Evolutionary conservation across 257 asterid species (phyloP), one percentile per base, ranked within the genome.

Genomic region (Buddleja alternifolia): DNA sequence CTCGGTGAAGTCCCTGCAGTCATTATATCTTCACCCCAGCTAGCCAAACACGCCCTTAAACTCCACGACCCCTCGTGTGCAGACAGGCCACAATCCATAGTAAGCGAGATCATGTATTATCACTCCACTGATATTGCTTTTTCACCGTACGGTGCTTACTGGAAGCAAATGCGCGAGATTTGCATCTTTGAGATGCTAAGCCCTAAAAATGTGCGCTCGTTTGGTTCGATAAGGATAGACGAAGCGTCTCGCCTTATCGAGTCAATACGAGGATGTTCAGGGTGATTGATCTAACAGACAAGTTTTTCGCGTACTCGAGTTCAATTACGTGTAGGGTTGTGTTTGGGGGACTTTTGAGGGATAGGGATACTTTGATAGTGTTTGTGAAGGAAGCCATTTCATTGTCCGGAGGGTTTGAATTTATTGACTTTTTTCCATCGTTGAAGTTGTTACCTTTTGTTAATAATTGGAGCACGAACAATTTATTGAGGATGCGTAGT

Each of bases 131-230:
- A 58, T 54, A 52, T 84, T 0, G 64, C 42, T 0, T 82, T 77
- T 66, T 29, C 72, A 8, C 78, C 82, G 0, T 82, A 84, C 61
- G 72, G 72, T 24, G 82, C 73, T 1, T 71, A 79, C 72, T 82
- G 83, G 90, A 66, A 75, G 8, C 84, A 85, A 10, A 70, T 82
- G 80, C 77, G 86, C 0, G 75, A 75, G 32, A 66, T 80, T 0
- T 75, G 88, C 66, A 24, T 75, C 1, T 1, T 75, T 45, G 84
- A 84, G 70, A 69, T 77, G 5, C 68, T 82, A 10, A 52, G 75
- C 21, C 10, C 73, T 10, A 73, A 61, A 2, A 75, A 55, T 6
- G 84, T 78, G 6, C 45, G 37, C 1, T 85, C 81, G 0, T 80
- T 75, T 48, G 67, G 54, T 12, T 10, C 39, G 32, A 64, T 80